phyloP scores from a whole-genome alignment of 1,284 basidiomycete genomes.

The Schizophyllum commune region DNA sequence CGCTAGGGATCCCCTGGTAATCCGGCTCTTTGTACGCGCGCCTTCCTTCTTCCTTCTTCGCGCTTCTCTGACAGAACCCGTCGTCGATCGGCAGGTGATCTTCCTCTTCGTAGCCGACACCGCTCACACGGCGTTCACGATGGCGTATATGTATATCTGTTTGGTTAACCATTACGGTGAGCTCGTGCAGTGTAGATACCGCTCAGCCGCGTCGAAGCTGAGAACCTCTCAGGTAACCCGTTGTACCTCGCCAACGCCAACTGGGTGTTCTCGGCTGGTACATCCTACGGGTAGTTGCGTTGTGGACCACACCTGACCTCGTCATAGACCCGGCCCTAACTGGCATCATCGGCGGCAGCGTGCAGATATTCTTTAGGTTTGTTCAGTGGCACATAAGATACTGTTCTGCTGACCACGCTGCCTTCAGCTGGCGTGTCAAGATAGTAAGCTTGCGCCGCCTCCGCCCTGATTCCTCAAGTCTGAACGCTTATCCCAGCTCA shows the following conservation, averaged over 20 bases:
- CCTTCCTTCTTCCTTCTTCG: neutral
- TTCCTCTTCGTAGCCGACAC: slow-evolving; percentile 28
- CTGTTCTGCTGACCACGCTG: no score
- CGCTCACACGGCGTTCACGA: slow-evolving; percentile 22
- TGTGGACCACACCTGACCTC: no score
- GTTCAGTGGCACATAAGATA: no score
- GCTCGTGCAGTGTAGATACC: neutral
- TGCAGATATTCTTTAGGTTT: no score
- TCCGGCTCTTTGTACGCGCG: neutral
- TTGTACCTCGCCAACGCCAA: slow-evolving; percentile 17
- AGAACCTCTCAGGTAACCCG: slow-evolving; percentile 15
- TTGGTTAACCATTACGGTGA: slow-evolving; percentile 31
- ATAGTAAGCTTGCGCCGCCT: no score
- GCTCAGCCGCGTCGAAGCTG: no score
- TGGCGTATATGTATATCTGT: slow-evolving; percentile 26
- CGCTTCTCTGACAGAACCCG: neutral
- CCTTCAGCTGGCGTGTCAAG: no score
- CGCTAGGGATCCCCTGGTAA: neutral
- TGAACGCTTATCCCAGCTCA: neutral
- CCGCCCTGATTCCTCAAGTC: neutral
- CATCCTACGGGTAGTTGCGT: neutral
- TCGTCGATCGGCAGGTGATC: slow-evolving; percentile 23
- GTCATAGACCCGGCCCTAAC: no score
- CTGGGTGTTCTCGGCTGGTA: slow-evolving; percentile 26
- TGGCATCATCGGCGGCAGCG: no score